A percentile compares a stretch with the other conserved stretches of the same genome.
phyloP scores from a whole-genome alignment of 1,284 basidiomycete species.

The Irpex sp. region DNA sequence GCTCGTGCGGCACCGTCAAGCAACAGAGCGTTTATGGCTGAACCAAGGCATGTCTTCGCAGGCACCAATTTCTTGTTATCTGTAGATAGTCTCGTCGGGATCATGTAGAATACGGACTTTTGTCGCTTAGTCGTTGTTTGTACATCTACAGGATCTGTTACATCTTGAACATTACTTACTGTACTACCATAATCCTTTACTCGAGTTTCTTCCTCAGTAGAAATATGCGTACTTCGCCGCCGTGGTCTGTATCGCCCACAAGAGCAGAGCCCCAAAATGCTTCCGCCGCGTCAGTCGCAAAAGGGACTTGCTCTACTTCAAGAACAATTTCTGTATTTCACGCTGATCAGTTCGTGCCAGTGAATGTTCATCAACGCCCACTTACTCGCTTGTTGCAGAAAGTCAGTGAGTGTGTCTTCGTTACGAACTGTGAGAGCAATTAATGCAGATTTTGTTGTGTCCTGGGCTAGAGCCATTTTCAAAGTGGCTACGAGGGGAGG shows the following conservation, averaged over 20 bases:
- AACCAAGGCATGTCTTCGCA: neutral
- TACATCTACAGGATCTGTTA: too few species aligned
- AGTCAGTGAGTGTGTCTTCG: conserved; percentile 36
- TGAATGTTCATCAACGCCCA: neutral
- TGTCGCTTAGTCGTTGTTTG: neutral
- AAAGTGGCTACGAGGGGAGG: conserved; percentile 54
- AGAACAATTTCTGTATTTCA: neutral
- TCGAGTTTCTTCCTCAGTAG: neutral
- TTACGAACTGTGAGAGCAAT: conserved; percentile 59
- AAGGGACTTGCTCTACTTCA: neutral
- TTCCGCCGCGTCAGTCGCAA: neutral
- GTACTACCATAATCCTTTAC: neutral
- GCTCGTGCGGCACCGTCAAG: conserved; percentile 68
- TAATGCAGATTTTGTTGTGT: conserved; percentile 32
- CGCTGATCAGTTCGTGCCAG: neutral
- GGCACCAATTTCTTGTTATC: too few species aligned
- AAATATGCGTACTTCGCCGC: conserved; percentile 9
- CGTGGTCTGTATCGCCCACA: neutral
- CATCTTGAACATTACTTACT: neutral
- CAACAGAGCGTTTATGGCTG: conserved; percentile 20
- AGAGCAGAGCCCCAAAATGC: conserved; percentile 4
- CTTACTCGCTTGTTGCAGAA: conserved; percentile 37
- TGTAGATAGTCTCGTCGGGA: too few species aligned
- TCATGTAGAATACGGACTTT: neutral
- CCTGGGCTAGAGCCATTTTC: conserved; percentile 38